Base-by-base conservation (phyloP, 2,329 filamentous ascomycete species). In the Alternaria angustiovoidea region DNA sequence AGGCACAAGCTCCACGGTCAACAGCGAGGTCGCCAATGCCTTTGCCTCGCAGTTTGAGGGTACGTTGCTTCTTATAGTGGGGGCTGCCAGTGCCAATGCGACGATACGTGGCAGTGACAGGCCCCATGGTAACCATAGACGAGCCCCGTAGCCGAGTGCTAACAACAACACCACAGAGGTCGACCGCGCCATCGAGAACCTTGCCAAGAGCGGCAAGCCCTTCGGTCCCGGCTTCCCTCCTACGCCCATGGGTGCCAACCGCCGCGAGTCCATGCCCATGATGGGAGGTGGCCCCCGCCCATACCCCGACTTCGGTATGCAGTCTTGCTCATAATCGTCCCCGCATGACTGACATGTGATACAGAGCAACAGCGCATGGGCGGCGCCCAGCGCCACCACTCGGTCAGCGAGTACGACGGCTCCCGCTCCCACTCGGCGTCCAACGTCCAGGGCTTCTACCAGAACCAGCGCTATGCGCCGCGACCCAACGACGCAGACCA, bases 191-290 rank as follows among this genome's bases (percentile, higher is more conserved):
- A 89, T 94, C 75, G 95, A 98, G 76, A 98, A 98, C 80, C 87
- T 99, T 62, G 87, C 94, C 75, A 98, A 98, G 86, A 97, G 94
- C 79, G 94, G 94, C 75, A 98, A 98, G 85, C 89, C 94, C 82
- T 95, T 94, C 81, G 88, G 75, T 26, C 68, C 72, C 30, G 69
- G 68, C 42, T 73, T 70, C 18, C 70, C 73, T 42, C 64, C 68
- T 16, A 61, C 64, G 1, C 66, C 72, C 59, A 67, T 68, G 69
- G 65, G 75, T 84, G 63, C 84, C 74, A 87, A 84, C 74, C 92
- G 95, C 80, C 91, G 94, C 86, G 92, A 97, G 82, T 96, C 88
- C 60, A 85, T 89, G 86, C 86, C 87, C 68, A 82, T 88, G 78
- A 83, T 87, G 81, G 85, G 86, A 78, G 66, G 61, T 12, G 67